phyloP scores from a whole-genome alignment of 2,329 filamentous ascomycete genomes.

The Aaosphaeria arxii region DNA sequence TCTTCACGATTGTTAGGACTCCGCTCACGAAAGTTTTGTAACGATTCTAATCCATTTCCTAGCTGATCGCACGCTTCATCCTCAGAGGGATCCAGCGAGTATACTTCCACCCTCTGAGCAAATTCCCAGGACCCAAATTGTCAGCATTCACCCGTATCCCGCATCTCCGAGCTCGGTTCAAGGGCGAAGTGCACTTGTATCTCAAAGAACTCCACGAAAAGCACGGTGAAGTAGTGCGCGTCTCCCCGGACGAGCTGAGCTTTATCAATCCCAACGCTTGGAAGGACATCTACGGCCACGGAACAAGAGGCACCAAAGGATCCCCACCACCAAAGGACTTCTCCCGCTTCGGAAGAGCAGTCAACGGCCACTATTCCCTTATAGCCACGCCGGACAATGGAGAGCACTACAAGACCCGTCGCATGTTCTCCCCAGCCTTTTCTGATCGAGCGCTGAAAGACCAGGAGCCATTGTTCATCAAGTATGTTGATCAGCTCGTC shows the following conservation, averaged over 20 bases:
- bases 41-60: neutral
- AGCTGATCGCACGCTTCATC: constrained; percentile 4
- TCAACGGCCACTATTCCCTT: constrained; percentile 27
- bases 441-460: constrained; percentile 40
- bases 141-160: constrained; percentile 35
- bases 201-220: constrained; percentile 33
- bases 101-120: constrained; percentile 42
- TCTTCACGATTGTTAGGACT: constrained; percentile 9
- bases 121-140: constrained; percentile 43
- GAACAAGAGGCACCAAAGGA: constrained; percentile 18
- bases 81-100: constrained; percentile 24
- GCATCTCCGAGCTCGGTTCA: constrained; percentile 18
- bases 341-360: constrained; percentile 11
- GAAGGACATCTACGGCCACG: constrained; percentile 35
- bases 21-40: neutral
- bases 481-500: constrained; percentile 42
- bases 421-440: constrained; percentile 42
- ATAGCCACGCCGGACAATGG: constrained; percentile 26
- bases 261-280: constrained; percentile 36
- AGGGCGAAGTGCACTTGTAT: constrained; percentile 17
- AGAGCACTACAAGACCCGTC: constrained; percentile 37
- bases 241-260: constrained; percentile 40
- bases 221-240: constrained; percentile 42
- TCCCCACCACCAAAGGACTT: constrained; percentile 11
- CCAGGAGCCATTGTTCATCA: constrained; percentile 40